Percentiles rank a stretch among this genome's conserved stretches.
phyloP scores from a whole-genome alignment of 1,284 basidiomycete genomes.

The Athelia psychrophila region DNA sequence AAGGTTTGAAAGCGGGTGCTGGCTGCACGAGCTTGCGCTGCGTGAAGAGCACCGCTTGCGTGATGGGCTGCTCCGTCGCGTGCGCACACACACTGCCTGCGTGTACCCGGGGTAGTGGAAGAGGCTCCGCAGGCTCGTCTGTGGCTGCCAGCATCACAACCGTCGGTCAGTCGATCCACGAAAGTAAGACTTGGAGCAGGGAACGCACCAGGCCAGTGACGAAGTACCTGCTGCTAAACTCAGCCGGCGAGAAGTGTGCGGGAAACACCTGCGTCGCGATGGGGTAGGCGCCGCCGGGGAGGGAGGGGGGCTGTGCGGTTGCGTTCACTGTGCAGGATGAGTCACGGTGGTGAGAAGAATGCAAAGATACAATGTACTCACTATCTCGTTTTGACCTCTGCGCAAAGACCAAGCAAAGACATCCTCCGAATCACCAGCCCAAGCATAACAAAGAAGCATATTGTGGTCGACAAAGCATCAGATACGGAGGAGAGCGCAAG shows the following conservation, averaged over 20 bases:
- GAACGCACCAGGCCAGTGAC: neutral
- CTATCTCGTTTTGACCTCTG: no score
- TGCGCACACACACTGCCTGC: neutral
- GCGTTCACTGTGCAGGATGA: neutral
- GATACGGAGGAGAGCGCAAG: no score
- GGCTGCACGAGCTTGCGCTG: neutral
- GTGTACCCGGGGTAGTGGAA: neutral
- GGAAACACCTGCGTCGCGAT: neutral
- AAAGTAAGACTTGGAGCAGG: neutral
- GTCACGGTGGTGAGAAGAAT: no score
- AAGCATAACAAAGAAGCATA: no score
- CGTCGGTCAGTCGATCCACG: neutral
- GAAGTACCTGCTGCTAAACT: neutral
- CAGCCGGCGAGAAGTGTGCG: neutral
- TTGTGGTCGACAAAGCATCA: no score
- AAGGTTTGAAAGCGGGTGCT: slow-evolving; percentile 10
- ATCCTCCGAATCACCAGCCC: no score
- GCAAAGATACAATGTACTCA: no score
- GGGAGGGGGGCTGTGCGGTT: neutral
- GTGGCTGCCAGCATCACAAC: neutral
- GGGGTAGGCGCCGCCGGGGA: neutral
- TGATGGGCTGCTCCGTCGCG: neutral
- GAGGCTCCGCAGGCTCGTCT: neutral
- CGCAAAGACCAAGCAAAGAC: no score
- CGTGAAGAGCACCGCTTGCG: neutral